Conservation (phyloP, 2,329 filamentous ascomycete genomes). For the Elsinoe ampelina region DNA sequence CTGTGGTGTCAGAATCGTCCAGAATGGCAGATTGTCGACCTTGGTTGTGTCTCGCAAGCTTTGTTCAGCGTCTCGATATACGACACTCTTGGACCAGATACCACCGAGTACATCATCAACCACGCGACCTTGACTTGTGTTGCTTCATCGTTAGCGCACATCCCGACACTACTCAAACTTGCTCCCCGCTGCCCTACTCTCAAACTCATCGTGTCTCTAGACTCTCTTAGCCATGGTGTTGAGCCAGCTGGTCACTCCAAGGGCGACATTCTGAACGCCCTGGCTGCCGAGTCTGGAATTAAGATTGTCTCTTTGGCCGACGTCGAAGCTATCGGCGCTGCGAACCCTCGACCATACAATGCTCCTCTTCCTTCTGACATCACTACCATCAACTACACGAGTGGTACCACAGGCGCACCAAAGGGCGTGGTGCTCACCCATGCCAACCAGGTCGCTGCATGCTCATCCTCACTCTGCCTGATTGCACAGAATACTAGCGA, state of each 20-base stretch:
- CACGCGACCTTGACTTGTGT: conserved; percentile 14
- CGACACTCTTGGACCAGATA: conserved; percentile 16
- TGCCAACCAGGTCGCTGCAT: conserved; percentile 63
- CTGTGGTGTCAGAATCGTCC: conserved; percentile 16
- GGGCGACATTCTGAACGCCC: conserved; percentile 40
- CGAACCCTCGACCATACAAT: conserved; percentile 14
- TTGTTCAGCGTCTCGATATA: conserved; percentile 16
- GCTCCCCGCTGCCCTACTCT: conserved; percentile 13
- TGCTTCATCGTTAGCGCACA: conserved; percentile 13
- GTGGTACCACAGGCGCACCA: conserved; percentile 71
- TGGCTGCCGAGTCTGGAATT: conserved; percentile 10
- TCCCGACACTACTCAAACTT: conserved; percentile 14
- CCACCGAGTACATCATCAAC: conserved; percentile 16
- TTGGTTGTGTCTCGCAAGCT: conserved; percentile 15
- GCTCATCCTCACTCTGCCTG: conserved; percentile 29
- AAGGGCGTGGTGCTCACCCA: conserved; percentile 83
- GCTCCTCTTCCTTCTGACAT: conserved; percentile 13
- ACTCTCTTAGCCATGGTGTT: conserved; percentile 8
- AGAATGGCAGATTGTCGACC: conserved; percentile 16
- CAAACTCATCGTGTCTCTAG: conserved; percentile 15
- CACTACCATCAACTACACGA: conserved; percentile 52
- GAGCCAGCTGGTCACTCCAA: conserved; percentile 10
- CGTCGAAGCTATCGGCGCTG: conserved; percentile 14
- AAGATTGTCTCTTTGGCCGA: conserved; percentile 13
- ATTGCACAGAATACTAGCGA: background rate